Conservation (phyloP, 768 basidiomycete genomes). For the Xerocomellus dryophilus region DNA sequence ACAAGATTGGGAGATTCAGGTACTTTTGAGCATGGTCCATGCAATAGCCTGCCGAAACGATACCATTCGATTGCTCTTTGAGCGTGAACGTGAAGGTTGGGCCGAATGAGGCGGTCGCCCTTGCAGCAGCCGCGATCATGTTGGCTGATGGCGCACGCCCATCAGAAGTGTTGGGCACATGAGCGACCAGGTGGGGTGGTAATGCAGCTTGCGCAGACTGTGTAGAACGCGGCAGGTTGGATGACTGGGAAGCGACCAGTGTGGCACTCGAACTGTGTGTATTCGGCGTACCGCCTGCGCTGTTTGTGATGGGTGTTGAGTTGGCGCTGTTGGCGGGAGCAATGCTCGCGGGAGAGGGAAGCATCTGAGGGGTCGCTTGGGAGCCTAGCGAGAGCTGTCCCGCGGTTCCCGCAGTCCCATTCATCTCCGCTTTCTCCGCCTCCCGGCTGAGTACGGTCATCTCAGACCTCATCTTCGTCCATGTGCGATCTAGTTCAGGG, state of each 20-base stretch:
- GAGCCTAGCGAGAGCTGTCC: constrained; percentile 27
- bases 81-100: constrained; percentile 25
- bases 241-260: constrained; percentile 24
- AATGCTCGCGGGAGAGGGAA: constrained; percentile 75
- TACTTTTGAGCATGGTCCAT: constrained; percentile 49
- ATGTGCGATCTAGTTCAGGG: constrained; percentile 35
- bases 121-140: constrained; percentile 33
- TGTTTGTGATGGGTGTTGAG: constrained; percentile 65
- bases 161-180: constrained; percentile 29
- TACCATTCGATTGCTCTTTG: constrained; percentile 34
- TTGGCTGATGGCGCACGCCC: constrained; percentile 27
- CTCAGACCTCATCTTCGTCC: constrained; percentile 33
- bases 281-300: constrained; percentile 55
- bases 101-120: constrained; percentile 29
- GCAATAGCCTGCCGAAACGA: constrained; percentile 41
- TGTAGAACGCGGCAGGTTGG: constrained; percentile 27
- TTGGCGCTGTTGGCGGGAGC: constrained; percentile 67
- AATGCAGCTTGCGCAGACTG: constrained; percentile 39
- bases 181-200: constrained; percentile 34
- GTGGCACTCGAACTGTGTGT: constrained; percentile 30
- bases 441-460: constrained; percentile 33
- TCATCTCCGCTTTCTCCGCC: constrained; percentile 37
- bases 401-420: constrained; percentile 24
- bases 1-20: constrained; percentile 64
- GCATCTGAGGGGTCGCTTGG: constrained; percentile 64